Percentiles rank a stretch among this genome's conserved stretches.
These are phyloP conservation scores for Lagenidium giganteum DNA, from an alignment of 352 stramenopile genomes.

Conservation along the genomic window DNA sequence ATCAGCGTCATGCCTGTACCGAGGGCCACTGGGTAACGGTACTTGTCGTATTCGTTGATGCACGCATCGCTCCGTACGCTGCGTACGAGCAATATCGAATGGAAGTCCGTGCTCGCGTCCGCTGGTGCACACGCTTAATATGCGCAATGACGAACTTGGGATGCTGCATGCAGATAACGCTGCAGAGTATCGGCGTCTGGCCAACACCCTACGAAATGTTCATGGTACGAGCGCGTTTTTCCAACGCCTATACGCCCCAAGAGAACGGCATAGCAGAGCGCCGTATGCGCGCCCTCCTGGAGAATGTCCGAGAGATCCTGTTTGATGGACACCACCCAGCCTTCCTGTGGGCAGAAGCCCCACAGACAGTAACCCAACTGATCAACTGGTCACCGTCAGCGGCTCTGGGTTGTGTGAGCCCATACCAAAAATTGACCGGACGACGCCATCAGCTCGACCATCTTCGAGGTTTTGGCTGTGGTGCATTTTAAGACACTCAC, in stretches of 20 bases:
- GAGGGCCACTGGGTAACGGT: conserved; percentile 4
- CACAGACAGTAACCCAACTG: no score
- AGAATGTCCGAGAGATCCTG: conserved; percentile 7
- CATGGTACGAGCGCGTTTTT: conserved; percentile 7
- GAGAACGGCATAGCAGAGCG: conserved; percentile 11
- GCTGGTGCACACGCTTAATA: no score
- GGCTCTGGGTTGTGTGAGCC: no score
- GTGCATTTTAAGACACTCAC: no score
- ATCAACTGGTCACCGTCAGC: no score
- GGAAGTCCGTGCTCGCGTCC: no score
- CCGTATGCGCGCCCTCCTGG: conserved; percentile 10
- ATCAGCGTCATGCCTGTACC: conserved; percentile 11
- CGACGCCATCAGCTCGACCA: no score
- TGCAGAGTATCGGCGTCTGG: conserved; percentile 9
- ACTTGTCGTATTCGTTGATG: conserved; percentile 3
- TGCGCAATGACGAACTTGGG: no score
- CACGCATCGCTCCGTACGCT: conserved; percentile 1
- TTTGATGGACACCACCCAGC: conserved; percentile 3
- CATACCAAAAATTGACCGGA: no score
- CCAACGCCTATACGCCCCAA: conserved; percentile 6
- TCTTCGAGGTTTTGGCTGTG: no score
- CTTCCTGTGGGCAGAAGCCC: no score
- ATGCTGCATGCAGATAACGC: conserved; percentile 7
- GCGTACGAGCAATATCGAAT: conserved; percentile 7
- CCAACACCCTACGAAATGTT: not conserved